Conservation (phyloP, 169 alveolate species). For the Babesia microti region DNA sequence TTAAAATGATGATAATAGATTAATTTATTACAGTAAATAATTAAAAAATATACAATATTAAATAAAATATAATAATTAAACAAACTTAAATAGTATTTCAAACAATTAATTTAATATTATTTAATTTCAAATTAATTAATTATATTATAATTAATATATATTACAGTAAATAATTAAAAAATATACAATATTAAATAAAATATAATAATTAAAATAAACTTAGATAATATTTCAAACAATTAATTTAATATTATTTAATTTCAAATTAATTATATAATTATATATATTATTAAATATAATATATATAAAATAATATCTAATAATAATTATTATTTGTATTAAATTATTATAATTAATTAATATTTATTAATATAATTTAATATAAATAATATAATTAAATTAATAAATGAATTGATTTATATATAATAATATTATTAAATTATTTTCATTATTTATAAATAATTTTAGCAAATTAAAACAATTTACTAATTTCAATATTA, state of each 20-base stretch:
- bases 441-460: background rate
- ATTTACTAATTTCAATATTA: background rate
- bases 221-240: background rate
- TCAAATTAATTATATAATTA: background rate
- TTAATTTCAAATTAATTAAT: background rate
- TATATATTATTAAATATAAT: background rate
- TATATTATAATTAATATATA: background rate
- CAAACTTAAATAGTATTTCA: no score
- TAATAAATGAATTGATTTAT: background rate
- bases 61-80: no score
- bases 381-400: background rate
- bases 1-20: background rate
- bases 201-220: background rate
- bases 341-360: slow-evolving; percentile 1
- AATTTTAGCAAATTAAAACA: background rate
- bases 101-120: background rate
- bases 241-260: slow-evolving; percentile 1
- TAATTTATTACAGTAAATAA: background rate
- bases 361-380: background rate
- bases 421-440: background rate
- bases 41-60: background rate
- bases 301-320: background rate
- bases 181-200: background rate
- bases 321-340: background rate
- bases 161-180: background rate